phyloP scores from a whole-genome alignment of 75 land plant genomes.

The Picea sitchensis region DNA sequence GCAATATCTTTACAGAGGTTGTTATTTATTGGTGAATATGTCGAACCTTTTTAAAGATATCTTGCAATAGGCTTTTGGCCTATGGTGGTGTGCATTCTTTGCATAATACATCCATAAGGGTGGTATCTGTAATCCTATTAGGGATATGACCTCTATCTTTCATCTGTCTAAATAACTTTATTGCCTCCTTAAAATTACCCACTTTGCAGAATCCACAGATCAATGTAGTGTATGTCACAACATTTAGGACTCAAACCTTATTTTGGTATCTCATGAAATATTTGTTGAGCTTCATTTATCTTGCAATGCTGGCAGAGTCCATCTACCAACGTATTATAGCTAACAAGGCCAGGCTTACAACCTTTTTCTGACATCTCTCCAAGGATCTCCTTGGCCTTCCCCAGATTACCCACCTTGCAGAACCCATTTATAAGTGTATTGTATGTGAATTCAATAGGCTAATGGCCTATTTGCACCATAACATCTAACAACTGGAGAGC shows the following conservation, averaged over 20 bases:
- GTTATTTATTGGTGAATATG: too few species aligned
- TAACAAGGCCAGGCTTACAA: not conserved
- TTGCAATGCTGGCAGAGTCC: too few species aligned
- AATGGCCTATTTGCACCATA: not conserved
- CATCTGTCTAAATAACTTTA: not conserved
- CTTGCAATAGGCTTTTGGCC: not conserved
- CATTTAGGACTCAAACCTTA: constrained; percentile 1
- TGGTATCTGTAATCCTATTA: not conserved
- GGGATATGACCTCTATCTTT: not conserved
- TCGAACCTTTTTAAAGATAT: too few species aligned
- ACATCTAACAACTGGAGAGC: constrained; percentile 14
- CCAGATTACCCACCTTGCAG: constrained; percentile 14
- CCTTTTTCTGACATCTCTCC: constrained; percentile 5
- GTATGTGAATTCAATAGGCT: constrained; percentile 1
- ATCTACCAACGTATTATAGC: constrained; percentile 1
- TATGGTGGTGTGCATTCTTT: not conserved
- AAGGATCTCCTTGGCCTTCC: constrained; percentile 3
- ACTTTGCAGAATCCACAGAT: not conserved
- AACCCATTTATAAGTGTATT: constrained; percentile 9
- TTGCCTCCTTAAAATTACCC: constrained; percentile 1
- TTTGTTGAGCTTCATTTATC: not conserved
- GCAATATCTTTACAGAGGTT: too few species aligned
- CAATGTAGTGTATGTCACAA: constrained; percentile 11
- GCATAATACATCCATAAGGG: constrained; percentile 6
- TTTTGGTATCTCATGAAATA: not conserved